Evolutionary conservation across 2,329 filamentous ascomycete species (phyloP).

Genomic region (Arthrobotrys sinensis): DNA sequence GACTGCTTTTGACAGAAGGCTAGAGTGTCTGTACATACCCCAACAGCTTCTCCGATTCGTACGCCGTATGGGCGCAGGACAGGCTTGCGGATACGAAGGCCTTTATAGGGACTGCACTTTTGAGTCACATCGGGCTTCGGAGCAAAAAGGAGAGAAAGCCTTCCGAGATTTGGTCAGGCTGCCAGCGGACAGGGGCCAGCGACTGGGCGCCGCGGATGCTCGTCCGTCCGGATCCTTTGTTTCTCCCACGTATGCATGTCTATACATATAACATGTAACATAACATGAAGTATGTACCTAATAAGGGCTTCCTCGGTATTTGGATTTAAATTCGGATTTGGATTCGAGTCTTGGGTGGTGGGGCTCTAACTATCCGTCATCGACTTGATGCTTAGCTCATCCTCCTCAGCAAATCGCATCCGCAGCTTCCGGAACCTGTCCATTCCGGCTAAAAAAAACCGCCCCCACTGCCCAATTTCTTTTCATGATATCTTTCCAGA

Average conservation of each 20-base stretch:
- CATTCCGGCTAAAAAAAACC: conserved; percentile 50
- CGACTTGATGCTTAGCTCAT: conserved; percentile 44
- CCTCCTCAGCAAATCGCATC: conserved; percentile 20
- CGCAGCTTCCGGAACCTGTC: conserved; percentile 58
- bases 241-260: no score
- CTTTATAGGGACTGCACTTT: conserved; percentile 3
- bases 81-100: conserved; percentile 3
- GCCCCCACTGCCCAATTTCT: neutral
- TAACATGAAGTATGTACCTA: no score
- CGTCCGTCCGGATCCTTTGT: conserved; percentile 16
- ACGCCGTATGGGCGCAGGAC: neutral
- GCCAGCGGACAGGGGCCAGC: conserved; percentile 10
- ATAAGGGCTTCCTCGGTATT: neutral
- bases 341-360: neutral
- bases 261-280: no score
- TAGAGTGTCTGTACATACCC: neutral
- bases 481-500: neutral
- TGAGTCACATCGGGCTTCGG: conserved; percentile 22
- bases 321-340: neutral
- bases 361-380: conserved; percentile 1
- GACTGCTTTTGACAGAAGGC: neutral
- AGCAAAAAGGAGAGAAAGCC: neutral
- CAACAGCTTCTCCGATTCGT: conserved; percentile 20
- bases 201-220: conserved; percentile 17
- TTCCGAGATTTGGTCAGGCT: conserved; percentile 29